These are phyloP conservation scores for Chamaecrista fasciculata DNA, from an alignment of 306 rosid species.

Conservation along the genomic window DNA sequence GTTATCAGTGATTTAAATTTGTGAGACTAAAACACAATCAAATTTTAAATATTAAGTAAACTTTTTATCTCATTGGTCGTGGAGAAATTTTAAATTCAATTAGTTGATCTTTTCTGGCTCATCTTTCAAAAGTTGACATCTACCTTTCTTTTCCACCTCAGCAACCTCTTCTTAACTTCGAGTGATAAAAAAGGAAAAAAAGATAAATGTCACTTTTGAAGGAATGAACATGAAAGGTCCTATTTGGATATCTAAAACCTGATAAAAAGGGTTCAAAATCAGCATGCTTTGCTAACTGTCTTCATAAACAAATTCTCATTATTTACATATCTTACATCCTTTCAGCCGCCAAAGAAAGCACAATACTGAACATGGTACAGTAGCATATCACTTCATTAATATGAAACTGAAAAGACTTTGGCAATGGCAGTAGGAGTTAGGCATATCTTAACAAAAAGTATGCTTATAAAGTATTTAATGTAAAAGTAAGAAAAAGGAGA, in stretches of 20 bases:
- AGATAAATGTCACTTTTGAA: too few species aligned
- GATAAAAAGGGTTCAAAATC: neutral
- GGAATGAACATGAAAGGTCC: too few species aligned
- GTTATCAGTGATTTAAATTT: neutral
- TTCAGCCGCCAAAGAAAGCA: neutral
- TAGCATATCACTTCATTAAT: constrained; percentile 17
- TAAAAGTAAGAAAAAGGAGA: constrained; percentile 19
- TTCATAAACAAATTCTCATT: neutral
- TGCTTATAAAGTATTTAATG: neutral
- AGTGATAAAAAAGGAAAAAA: too few species aligned
- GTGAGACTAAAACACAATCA: constrained; percentile 7
- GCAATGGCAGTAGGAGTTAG: neutral
- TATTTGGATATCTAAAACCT: neutral
- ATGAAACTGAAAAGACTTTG: neutral
- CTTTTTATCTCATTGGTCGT: neutral
- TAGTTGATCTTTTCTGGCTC: too few species aligned
- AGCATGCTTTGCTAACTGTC: neutral
- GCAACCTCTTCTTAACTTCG: too few species aligned
- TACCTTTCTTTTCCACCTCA: too few species aligned
- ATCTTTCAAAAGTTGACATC: too few species aligned
- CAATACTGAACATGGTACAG: neutral
- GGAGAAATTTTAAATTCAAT: constrained; percentile 1
- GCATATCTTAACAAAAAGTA: constrained; percentile 14
- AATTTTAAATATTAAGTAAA: neutral
- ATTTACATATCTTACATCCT: constrained; percentile 5